Percentiles rank a stretch among this genome's conserved stretches.
phyloP scores from a whole-genome alignment of 768 basidiomycete species.

The Boletus sp. region DNA sequence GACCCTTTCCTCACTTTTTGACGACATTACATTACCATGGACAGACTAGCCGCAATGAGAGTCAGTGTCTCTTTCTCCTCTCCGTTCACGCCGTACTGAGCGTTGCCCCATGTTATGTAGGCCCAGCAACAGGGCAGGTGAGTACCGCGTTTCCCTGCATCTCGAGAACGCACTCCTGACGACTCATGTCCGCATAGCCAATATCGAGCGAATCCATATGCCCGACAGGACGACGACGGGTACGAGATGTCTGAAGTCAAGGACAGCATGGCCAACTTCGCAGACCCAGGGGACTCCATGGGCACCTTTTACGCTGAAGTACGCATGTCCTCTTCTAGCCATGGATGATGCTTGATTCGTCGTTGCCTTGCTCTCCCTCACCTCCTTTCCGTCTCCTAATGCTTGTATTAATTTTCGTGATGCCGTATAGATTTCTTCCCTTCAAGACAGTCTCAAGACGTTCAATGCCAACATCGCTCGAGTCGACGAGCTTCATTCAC shows the following conservation, averaged over 20 bases:
- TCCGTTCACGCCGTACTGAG: conserved; percentile 4
- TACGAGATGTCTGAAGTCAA: conserved; percentile 76
- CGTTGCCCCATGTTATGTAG: conserved; percentile 33
- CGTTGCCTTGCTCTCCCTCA: conserved; percentile 26
- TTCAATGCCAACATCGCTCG: conserved; percentile 69
- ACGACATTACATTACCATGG: conserved; percentile 44
- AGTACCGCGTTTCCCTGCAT: conserved; percentile 27
- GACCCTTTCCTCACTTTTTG: too few species aligned
- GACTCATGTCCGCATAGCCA: conserved; percentile 17
- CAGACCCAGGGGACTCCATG: conserved; percentile 63
- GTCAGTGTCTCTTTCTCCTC: conserved; percentile 38
- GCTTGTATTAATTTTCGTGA: not conserved
- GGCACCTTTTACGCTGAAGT: conserved; percentile 74
- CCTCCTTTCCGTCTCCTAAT: not conserved
- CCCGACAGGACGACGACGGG: conserved; percentile 54
- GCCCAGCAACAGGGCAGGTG: conserved; percentile 66
- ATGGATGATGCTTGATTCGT: conserved; percentile 42
- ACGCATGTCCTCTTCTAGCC: conserved; percentile 14
- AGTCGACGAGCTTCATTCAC: conserved; percentile 72
- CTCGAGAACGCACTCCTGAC: not conserved
- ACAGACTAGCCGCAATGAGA: conserved; percentile 87
- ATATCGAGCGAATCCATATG: conserved; percentile 59
- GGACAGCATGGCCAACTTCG: conserved; percentile 53
- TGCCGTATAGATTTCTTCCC: conserved; percentile 59
- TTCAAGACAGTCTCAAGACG: conserved; percentile 66